phyloP scores from a whole-genome alignment of 192 early-diverging fungal genomes.

The Spizellomyces punctatus region DNA sequence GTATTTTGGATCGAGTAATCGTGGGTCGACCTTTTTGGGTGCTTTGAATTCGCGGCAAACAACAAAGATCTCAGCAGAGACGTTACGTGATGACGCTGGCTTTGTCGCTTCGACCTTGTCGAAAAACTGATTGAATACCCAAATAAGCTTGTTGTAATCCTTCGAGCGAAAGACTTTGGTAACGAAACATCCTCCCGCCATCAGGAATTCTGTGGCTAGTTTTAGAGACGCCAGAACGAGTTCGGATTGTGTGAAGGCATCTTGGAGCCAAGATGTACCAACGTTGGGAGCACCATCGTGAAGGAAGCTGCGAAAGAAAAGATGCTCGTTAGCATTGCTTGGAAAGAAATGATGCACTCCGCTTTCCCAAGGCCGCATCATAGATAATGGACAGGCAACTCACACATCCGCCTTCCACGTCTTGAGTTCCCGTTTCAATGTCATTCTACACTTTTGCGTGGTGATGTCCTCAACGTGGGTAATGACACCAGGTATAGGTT shows the following conservation, averaged over 20 bases:
- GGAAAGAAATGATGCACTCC: neutral
- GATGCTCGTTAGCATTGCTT: neutral
- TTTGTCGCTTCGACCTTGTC: conserved; percentile 97
- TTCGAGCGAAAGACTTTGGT: conserved; percentile 99
- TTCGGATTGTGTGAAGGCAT: conserved; percentile 95
- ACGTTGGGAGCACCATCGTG: conserved; percentile 99
- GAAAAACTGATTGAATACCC: conserved; percentile 98
- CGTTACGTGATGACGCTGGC: conserved; percentile 94
- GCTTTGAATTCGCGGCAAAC: conserved; percentile 93
- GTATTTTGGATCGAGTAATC: conserved; percentile 87
- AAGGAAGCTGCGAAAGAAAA: conserved; percentile 55
- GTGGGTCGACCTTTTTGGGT: conserved; percentile 93
- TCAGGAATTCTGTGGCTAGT: conserved; percentile 91
- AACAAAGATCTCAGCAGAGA: conserved; percentile 99
- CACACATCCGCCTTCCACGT: conserved; percentile 97
- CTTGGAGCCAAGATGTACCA: conserved; percentile 93
- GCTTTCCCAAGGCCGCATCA: conserved; percentile 1
- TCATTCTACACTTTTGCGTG: conserved; percentile 86
- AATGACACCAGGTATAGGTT: conserved; percentile 93
- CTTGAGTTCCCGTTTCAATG: conserved; percentile 87
- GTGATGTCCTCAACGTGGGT: conserved; percentile 97
- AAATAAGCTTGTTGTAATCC: conserved; percentile 99
- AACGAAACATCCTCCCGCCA: conserved; percentile 91
- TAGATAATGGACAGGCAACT: conserved; percentile 34
- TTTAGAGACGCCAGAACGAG: conserved; percentile 89